Evolutionary conservation across 177 flowering plant species (phyloP).

Genomic region (Vitis hybrid): DNA sequence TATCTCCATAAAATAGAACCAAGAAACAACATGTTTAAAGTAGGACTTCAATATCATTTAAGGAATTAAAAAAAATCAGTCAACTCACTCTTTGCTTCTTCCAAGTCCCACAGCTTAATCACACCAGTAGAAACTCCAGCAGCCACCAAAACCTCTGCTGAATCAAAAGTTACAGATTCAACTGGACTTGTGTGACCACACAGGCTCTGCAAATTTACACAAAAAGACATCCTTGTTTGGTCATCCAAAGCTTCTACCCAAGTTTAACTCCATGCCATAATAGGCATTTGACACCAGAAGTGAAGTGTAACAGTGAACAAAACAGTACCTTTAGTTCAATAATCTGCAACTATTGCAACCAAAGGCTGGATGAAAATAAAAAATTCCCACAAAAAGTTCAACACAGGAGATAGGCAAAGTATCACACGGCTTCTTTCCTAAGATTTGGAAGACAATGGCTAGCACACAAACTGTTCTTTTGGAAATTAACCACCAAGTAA

Average conservation of each 20-base stretch:
- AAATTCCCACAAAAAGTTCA: too few species aligned
- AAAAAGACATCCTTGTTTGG: background rate
- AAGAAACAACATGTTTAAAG: background rate
- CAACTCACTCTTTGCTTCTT: conserved; percentile 83
- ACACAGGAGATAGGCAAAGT: too few species aligned
- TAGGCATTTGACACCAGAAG: background rate
- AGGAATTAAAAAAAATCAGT: conserved; percentile 1
- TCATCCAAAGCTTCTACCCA: background rate
- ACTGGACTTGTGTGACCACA: conserved; percentile 86
- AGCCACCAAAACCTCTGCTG: conserved; percentile 71
- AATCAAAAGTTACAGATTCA: conserved; percentile 77
- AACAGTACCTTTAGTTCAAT: background rate
- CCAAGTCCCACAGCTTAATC: conserved; percentile 86
- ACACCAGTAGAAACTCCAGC: conserved; percentile 82
- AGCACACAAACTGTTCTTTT: too few species aligned
- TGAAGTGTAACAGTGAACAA: background rate
- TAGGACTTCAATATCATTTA: background rate
- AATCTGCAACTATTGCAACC: too few species aligned
- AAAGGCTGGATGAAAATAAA: too few species aligned
- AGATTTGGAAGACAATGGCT: too few species aligned
- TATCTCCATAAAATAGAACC: background rate
- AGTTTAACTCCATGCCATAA: background rate
- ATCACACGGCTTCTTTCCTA: too few species aligned
- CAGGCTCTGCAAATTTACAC: conserved; percentile 55
- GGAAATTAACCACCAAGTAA: too few species aligned